Conservation (phyloP, 169 alveolate genomes). For the Cytauxzoon felis region DNA sequence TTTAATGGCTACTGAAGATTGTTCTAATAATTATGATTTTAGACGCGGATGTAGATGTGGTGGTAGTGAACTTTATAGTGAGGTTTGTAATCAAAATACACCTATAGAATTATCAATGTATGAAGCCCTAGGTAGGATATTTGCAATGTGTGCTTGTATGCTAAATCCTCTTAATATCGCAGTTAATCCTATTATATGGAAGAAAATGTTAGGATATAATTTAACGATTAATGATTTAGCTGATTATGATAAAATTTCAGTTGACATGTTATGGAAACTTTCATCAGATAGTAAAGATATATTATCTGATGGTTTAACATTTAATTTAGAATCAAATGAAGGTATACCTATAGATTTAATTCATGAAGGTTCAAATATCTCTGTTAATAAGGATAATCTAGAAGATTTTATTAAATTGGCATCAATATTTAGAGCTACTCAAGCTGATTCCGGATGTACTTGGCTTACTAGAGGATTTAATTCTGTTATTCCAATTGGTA, state of each 20-base stretch:
- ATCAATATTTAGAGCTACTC: slow-evolving; percentile 77
- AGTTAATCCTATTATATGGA: slow-evolving; percentile 85
- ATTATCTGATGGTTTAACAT: slow-evolving; percentile 25
- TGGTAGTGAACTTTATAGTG: slow-evolving; percentile 26
- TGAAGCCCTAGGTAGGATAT: slow-evolving; percentile 86
- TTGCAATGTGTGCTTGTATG: slow-evolving; percentile 84
- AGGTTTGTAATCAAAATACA: slow-evolving; percentile 18
- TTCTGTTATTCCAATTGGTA: slow-evolving; percentile 84
- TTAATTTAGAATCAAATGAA: slow-evolving; percentile 47
- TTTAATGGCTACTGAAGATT: slow-evolving; percentile 8
- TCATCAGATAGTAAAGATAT: not conserved
- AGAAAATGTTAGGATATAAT: slow-evolving; percentile 70
- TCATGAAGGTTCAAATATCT: slow-evolving; percentile 70
- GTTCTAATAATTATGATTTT: not conserved
- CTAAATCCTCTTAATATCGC: slow-evolving; percentile 81
- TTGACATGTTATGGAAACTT: slow-evolving; percentile 29
- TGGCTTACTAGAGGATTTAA: slow-evolving; percentile 80
- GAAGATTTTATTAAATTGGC: slow-evolving; percentile 77
- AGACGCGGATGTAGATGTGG: slow-evolving; percentile 41
- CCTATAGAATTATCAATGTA: slow-evolving; percentile 77
- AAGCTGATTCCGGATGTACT: slow-evolving; percentile 73
- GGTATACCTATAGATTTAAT: slow-evolving; percentile 32
- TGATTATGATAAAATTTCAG: slow-evolving; percentile 51
- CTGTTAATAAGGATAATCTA: slow-evolving; percentile 74
- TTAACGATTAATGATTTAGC: slow-evolving; percentile 41